Evolutionary conservation across 805 yeast species (phyloP).

Genomic region (Lipomyces chichibuensis): DNA sequence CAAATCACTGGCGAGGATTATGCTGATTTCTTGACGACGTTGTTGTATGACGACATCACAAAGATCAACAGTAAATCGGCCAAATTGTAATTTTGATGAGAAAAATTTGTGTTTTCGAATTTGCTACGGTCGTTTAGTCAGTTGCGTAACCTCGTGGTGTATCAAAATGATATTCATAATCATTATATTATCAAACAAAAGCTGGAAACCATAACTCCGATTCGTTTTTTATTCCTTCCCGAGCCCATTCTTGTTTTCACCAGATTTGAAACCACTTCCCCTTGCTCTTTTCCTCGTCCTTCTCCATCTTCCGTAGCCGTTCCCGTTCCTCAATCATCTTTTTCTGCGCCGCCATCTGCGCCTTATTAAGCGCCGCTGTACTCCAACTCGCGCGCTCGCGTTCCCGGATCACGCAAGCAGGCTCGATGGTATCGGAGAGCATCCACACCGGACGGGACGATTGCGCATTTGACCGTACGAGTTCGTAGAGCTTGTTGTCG

Average conservation of each 20-base stretch:
- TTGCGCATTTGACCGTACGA: constrained; percentile 29
- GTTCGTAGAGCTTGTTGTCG: constrained; percentile 16
- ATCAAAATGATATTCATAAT: neutral
- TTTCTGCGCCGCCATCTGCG: constrained; percentile 20
- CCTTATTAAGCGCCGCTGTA: constrained; percentile 14
- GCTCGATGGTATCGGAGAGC: constrained; percentile 28
- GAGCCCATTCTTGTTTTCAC: neutral
- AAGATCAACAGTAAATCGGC: constrained; percentile 16
- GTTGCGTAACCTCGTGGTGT: neutral
- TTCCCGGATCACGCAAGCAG: constrained; percentile 25
- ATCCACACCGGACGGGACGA: constrained; percentile 35
- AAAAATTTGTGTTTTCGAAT: neutral
- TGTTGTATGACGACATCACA: constrained; percentile 33
- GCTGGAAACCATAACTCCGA: neutral
- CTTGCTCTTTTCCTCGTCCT: constrained; percentile 8
- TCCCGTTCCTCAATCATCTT: constrained; percentile 25
- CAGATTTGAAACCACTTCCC: neutral
- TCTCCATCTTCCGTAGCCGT: constrained; percentile 14
- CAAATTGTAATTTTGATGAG: constrained; percentile 20
- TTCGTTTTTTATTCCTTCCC: neutral
- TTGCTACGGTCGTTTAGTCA: neutral
- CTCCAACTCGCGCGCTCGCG: constrained; percentile 29
- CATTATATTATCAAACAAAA: neutral
- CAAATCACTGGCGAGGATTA: constrained; percentile 65
- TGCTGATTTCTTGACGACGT: constrained; percentile 66